phyloP scores from a whole-genome alignment of 352 stramenopile species.

The Saprolegnia diclina region DNA sequence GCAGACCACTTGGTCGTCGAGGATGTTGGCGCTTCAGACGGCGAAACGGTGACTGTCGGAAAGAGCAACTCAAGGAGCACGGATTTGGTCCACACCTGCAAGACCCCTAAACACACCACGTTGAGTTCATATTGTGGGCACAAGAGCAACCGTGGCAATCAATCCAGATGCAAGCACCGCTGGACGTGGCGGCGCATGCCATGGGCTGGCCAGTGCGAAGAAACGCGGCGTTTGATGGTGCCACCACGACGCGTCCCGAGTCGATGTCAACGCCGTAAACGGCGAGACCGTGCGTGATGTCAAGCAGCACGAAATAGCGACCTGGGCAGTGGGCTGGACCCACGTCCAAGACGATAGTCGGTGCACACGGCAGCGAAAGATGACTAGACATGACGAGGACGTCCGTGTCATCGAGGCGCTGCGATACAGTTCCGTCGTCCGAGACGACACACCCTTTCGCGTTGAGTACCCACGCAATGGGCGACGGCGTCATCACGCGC shows the following conservation, averaged over 20 bases:
- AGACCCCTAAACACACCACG: not conserved
- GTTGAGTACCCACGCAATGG: not conserved
- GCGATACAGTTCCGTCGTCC: not conserved
- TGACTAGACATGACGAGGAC: not conserved
- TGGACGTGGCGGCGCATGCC: not conserved
- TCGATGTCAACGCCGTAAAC: slow-evolving; percentile 1
- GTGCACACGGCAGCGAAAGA: not conserved
- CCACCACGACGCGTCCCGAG: not conserved
- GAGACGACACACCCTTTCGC: not conserved
- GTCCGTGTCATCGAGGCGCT: not conserved
- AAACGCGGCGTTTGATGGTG: not conserved
- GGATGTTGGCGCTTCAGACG: not conserved
- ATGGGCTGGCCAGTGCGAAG: not conserved
- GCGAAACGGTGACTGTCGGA: not conserved
- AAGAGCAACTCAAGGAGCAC: not conserved
- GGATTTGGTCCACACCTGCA: not conserved
- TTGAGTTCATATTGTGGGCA: no score
- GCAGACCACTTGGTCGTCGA: slow-evolving; percentile 3
- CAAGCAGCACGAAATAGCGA: not conserved
- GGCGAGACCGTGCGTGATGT: not conserved
- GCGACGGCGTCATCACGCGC: not conserved
- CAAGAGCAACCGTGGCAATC: not conserved
- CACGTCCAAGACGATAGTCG: not conserved
- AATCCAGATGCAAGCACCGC: not conserved
- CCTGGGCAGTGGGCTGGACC: not conserved